Base-by-base conservation (phyloP, 768 basidiomycete species). In the Tremella fuciformis region DNA sequence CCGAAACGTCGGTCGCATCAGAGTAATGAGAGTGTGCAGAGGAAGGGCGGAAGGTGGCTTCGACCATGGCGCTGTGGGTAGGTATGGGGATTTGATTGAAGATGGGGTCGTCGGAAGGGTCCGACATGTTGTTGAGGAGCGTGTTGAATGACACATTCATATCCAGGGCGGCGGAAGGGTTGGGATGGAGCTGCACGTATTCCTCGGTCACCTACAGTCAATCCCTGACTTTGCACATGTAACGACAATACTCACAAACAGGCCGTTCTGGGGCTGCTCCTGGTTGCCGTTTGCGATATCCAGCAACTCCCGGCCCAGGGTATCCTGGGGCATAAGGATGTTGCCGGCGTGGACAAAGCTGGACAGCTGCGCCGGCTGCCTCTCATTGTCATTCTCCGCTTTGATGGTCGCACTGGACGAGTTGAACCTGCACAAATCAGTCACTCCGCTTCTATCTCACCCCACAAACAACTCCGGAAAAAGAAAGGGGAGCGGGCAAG, bases 261-360 rank as follows among this genome's bases (percentile, higher is more conserved):
- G 42, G 42, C n/a, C 22, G 42, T 46, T 46, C 8, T 4, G 42
- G 15, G 22, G 42, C 6, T 46, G 22, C n/a, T 18, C 22, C 42
- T 18, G 42, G 22, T 15, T 15, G 22, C n/a, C 8, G 42, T 42
- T 53, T 21, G 53, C 41, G 37, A 53, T 25, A 16, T 48, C 58
- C 4, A 58, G 53, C 47, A 61, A 48, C 21, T 58, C 42, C 25
- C 55, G 9, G 8, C 59, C 59, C 6, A 65, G 34, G 13, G 60
- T 50, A 26, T 61, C 63, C 40, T 65, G 55, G 6, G 57, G 57
- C 57, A 59, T 59, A 13, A 59, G 37, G 9, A 34, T 34, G 29
- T 34, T 34, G 42, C 50, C 22, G 11, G 57, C 51, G 13, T 26
- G 29, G 6, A 19, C n/a, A 21, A 52, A 37, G 13, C 18, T 19